Evolutionary conservation across 2,329 filamentous ascomycete genomes (phyloP).

Genomic region (Aureobasidium sp.): DNA sequence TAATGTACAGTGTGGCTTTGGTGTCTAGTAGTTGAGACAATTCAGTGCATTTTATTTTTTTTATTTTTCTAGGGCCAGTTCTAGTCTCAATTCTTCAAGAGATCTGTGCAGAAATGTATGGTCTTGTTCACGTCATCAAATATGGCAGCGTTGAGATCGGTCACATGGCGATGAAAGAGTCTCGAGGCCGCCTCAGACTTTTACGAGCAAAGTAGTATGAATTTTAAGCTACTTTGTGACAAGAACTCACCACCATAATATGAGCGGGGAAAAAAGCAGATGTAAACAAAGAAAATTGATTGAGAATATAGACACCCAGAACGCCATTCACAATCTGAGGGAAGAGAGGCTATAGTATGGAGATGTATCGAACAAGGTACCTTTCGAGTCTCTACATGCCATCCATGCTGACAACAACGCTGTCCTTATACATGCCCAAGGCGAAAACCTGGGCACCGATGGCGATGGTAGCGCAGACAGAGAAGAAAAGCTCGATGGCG

Average conservation of each 20-base stretch:
- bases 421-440: not conserved
- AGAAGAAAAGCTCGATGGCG: conserved; percentile 23
- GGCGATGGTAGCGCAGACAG: conserved; percentile 18
- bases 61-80: no score
- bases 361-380: not conserved
- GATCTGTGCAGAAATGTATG: no score
- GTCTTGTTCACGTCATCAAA: no score
- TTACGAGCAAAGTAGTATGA: not conserved
- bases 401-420: not conserved
- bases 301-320: not conserved
- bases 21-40: not conserved
- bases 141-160: no score
- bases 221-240: no score
- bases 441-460: conserved; percentile 23
- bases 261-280: no score
- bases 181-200: not conserved
- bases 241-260: no score
- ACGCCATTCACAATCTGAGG: conserved; percentile 9
- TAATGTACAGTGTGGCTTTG: not conserved
- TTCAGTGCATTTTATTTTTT: no score
- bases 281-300: not conserved
- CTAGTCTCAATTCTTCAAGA: no score
- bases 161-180: not conserved
- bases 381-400: not conserved
- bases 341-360: not conserved